Evolutionary conservation across 345 rosid genomes (phyloP).

Genomic region (Eucalyptus globulus): DNA sequence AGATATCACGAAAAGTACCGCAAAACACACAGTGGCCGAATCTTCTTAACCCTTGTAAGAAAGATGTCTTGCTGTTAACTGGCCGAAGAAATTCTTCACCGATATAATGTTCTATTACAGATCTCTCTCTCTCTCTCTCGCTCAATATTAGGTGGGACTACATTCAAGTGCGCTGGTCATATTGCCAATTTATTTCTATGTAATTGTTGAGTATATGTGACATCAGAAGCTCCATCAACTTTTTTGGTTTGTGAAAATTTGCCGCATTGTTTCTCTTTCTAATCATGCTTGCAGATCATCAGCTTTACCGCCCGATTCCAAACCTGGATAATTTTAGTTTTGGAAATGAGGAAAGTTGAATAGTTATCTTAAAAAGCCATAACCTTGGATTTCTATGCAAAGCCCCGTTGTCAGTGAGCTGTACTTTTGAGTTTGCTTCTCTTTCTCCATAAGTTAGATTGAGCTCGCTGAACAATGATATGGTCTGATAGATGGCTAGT

Average conservation of each 20-base stretch:
- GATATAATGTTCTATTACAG: background rate
- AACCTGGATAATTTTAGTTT: background rate
- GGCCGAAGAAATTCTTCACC: background rate
- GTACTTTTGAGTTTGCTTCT: background rate
- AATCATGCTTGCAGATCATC: background rate
- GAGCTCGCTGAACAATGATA: background rate
- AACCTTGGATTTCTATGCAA: background rate
- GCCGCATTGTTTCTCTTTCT: background rate
- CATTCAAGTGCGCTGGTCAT: background rate
- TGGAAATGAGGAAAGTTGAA: background rate
- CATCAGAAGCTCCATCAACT: background rate
- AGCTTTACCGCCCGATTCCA: background rate
- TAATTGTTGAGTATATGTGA: background rate
- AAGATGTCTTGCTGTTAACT: background rate
- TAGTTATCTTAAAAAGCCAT: background rate
- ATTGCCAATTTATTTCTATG: background rate
- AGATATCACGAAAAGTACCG: constrained; percentile 27
- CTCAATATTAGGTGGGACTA: background rate
- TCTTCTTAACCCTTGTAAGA: background rate
- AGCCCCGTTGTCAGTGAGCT: background rate
- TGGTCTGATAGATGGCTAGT: background rate
- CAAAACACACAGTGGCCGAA: constrained; percentile 2
- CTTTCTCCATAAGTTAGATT: background rate
- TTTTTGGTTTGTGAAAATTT: background rate
- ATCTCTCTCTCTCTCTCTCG: background rate